Percentiles rank a stretch among this genome's conserved stretches.
phyloP scores from a whole-genome alignment of 2,329 filamentous ascomycete species.

The Xenoacremonium recifei region DNA sequence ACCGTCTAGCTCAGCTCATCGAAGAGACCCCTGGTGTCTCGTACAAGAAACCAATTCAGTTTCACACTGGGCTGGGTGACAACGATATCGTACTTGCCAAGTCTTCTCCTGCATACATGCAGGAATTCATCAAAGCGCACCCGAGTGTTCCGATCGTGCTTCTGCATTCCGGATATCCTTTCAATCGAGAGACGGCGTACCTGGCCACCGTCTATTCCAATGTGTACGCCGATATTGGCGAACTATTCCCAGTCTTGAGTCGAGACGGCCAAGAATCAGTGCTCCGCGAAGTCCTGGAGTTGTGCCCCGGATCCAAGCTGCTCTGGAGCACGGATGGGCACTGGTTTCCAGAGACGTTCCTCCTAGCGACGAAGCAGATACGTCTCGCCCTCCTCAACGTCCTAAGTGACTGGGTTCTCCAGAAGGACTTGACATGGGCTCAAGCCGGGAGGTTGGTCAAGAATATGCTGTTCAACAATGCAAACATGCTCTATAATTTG shows the following conservation, averaged over 20 bases:
- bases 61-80: slow-evolving; percentile 81
- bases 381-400: slow-evolving; percentile 68
- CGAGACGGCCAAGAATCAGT: slow-evolving; percentile 72
- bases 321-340: slow-evolving; percentile 81
- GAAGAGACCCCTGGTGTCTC: slow-evolving; percentile 39
- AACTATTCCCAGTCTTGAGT: slow-evolving; percentile 77
- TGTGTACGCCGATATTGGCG: slow-evolving; percentile 79
- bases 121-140: slow-evolving; percentile 69
- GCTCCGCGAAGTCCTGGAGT: slow-evolving; percentile 69
- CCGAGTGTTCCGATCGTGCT: slow-evolving; percentile 71
- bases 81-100: slow-evolving; percentile 70
- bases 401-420: slow-evolving; percentile 64
- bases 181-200: slow-evolving; percentile 75
- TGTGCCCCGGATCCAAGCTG: slow-evolving; percentile 73
- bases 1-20: slow-evolving; percentile 60
- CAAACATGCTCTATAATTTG: slow-evolving; percentile 72
- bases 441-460: slow-evolving; percentile 65
- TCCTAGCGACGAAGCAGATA: slow-evolving; percentile 70
- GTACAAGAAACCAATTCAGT: slow-evolving; percentile 71
- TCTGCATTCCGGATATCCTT: slow-evolving; percentile 79
- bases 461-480: slow-evolving; percentile 73
- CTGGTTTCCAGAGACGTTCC: slow-evolving; percentile 75
- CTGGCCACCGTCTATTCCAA: slow-evolving; percentile 75
- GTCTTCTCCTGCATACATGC: slow-evolving; percentile 73
- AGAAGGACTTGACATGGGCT: slow-evolving; percentile 56